Conservation (phyloP, 2,329 filamentous ascomycete species). For the Xylariaceae sp. region DNA sequence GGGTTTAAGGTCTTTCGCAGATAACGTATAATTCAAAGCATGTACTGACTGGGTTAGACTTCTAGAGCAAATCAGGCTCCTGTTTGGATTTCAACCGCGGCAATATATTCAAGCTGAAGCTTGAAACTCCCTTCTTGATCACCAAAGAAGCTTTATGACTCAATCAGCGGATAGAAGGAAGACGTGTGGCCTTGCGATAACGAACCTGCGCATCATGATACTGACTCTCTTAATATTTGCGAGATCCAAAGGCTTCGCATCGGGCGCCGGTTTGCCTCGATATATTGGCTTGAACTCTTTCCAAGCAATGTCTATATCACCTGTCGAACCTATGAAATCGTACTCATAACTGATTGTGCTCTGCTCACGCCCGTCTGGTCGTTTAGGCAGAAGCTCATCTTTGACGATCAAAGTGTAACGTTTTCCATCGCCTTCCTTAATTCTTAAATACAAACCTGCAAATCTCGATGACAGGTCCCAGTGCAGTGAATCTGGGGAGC, state of each 20-base stretch:
- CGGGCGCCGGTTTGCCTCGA: conserved; percentile 60
- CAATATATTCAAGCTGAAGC: conserved; percentile 52
- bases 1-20: too few species aligned
- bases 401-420: conserved; percentile 73
- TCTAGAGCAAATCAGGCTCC: too few species aligned
- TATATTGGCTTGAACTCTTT: conserved; percentile 66
- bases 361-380: conserved; percentile 65
- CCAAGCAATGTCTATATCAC: conserved; percentile 58
- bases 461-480: conserved; percentile 61
- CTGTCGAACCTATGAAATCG: conserved; percentile 50
- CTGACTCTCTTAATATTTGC: conserved; percentile 62
- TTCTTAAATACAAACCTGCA: conserved; percentile 55
- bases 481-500: conserved; percentile 54
- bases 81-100: conserved; percentile 30
- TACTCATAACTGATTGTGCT: conserved; percentile 71
- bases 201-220: conserved; percentile 78
- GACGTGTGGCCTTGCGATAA: conserved; percentile 1
- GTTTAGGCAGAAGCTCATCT: conserved; percentile 56
- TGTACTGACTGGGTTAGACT: too few species aligned
- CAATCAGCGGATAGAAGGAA: conserved; percentile 20
- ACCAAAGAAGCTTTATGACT: conserved; percentile 63
- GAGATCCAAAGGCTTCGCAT: conserved; percentile 56
- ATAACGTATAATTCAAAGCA: too few species aligned
- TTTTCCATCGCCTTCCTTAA: conserved; percentile 57
- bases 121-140: conserved; percentile 66